Evolutionary conservation across 257 asterid genomes (phyloP).

Genomic region (Verbascum thapsus): DNA sequence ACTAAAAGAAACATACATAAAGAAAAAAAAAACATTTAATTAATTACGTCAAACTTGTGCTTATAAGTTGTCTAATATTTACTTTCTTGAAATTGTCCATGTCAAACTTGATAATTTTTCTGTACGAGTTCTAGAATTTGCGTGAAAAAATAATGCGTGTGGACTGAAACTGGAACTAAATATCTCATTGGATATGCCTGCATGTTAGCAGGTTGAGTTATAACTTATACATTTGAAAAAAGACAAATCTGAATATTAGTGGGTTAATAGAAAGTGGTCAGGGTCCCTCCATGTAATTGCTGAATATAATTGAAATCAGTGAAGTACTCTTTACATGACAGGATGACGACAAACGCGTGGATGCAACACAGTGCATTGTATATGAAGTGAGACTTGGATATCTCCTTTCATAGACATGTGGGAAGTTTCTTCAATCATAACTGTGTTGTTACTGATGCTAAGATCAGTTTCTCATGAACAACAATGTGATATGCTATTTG

Average conservation of each 20-base stretch:
- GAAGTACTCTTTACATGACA: background rate
- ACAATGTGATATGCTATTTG: too few relatives aligned
- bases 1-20: background rate
- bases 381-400: background rate
- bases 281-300: background rate
- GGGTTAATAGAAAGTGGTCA: background rate
- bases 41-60: background rate
- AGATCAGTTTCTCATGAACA: too few relatives aligned
- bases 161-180: background rate
- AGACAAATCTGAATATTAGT: background rate
- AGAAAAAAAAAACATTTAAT: background rate
- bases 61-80: slow-evolving; percentile 3
- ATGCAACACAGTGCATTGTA: background rate
- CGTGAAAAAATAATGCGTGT: background rate
- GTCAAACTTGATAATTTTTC: background rate
- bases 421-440: background rate
- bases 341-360: background rate
- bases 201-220: background rate
- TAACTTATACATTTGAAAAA: too few relatives aligned
- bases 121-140: background rate
- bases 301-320: background rate
- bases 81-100: background rate
- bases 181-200: background rate
- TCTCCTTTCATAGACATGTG: background rate
- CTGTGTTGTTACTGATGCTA: too few relatives aligned